Evolutionary conservation across 1,284 basidiomycete species (phyloP), one percentile per base, ranked within the genome.

Genomic region (Microbotryum scabiosae): DNA sequence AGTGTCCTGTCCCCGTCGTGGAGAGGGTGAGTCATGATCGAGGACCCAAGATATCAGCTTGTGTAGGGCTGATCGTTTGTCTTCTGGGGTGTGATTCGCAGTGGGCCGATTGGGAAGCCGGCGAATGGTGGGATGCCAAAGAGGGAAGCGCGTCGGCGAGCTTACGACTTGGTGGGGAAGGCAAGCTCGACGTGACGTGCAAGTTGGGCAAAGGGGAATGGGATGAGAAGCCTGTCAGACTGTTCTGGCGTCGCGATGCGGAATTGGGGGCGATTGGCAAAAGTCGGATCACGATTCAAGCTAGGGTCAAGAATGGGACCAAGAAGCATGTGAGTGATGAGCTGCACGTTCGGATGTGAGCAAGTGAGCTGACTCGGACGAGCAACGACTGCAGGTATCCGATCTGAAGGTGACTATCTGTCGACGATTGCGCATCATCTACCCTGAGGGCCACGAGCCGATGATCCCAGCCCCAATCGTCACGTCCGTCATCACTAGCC

Each of bases 331-430:
- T 64, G 45, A 57, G 66, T 59, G 3, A 5, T 18, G 14, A 41
- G 20, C 12, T 41, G 25, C 12, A 53, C 32, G 21, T 12, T 9
- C 2, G 23, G 51, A 9, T 30, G 26, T 14, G 51, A 2, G 32
- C 32, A 21, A 41, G 20, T 9, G 32, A 23, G 23, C n/a, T 18
- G 23, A 32, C 55, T 46, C 18, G 25, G 3, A 26, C 21, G 26
- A 20, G 7, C 30, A 25, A 25, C 32, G 10, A 47, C 54, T 10
- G 21, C 53, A 65, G 59, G 61, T 70, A 26, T 61, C 65, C 2
- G 70, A 69, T n/a, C 12, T 71, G 57, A 69, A 68, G 36, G 45
- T 70, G 18, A 51, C 66, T 28, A 60, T 73, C 26, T 32, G 67
- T n/a, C 60, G 69, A 41, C 59, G 70, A 2, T 63, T 71, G 5